Base-by-base conservation (phyloP, 371 early-diverging fungal species). In the Mucor mucedo region DNA sequence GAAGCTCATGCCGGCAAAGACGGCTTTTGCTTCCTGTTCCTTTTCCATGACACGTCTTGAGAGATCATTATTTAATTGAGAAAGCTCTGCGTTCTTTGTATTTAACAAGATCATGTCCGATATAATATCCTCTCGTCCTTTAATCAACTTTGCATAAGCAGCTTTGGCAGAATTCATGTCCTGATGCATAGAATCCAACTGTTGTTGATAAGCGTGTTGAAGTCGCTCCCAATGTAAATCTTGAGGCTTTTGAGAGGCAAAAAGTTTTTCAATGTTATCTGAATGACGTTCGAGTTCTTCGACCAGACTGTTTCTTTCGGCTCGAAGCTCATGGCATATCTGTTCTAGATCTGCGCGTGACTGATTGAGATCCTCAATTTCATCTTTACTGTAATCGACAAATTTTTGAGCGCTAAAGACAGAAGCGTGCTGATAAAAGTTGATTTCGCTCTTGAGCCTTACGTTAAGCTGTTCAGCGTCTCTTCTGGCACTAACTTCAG, bases 91-190 rank as follows among this genome's bases (percentile, higher is more conserved):
- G 41, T 83, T 87, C 44, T 83, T 80, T 10, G 79, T 80, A 42
- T 82, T 85, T n/a, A 87, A 62, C 30, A 85, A 63, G 28, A 84
- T 78, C 80, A 83, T 87, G 55, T 87, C 87, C 14, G 81, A 73
- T 30, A 83, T 75, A 8, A 82, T 75, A 1, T 73, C 73, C 29
- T 77, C 76, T 29, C 78, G 42, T 3, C 65, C 65, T 45, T 78
- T 75, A 47, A 61, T 35, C 9, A 78, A 39, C 29, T 64, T 63
- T 0, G 65, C 53, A 45, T 70, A 72, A 16, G 38, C 66, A 2
- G 47, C 14, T 40, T 67, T 70, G 0, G 64, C 67, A 3, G 38
- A 7, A 7, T 65, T 60, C 45, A 72, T 70, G 32, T 80, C 80
- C 2, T 64, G 47, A 35, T 69, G 71, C 38, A 76, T 49, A 2